Conservation (phyloP, 768 basidiomycete genomes). For the Leccinum obscurum region DNA sequence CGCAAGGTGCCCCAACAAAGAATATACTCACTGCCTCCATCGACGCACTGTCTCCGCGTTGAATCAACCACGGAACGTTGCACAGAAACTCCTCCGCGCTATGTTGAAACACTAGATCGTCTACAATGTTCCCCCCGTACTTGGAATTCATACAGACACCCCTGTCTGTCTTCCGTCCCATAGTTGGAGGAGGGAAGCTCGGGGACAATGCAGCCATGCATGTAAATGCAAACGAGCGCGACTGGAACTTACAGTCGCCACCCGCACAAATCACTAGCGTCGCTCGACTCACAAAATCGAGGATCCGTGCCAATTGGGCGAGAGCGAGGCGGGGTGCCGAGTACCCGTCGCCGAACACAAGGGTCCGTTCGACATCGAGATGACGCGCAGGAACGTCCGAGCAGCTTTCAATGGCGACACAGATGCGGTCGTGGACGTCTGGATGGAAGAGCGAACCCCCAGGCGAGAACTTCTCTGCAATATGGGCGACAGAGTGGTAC, state of each 20-base stretch:
- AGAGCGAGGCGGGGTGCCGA: slow-evolving; percentile 2
- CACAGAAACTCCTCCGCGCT: slow-evolving; percentile 11
- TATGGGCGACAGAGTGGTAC: slow-evolving; percentile 6
- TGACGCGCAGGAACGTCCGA: neutral
- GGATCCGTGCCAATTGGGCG: slow-evolving; percentile 3
- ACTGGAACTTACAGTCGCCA: slow-evolving; percentile 15
- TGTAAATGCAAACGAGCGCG: slow-evolving; percentile 15
- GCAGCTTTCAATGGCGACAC: neutral
- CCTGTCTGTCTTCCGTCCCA: neutral
- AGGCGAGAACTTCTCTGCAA: neutral
- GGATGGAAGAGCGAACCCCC: slow-evolving; percentile 11
- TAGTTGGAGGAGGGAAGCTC: neutral
- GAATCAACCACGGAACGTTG: slow-evolving; percentile 5
- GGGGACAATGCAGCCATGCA: slow-evolving; percentile 5
- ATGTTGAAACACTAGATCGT: slow-evolving; percentile 14
- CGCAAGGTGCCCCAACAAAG: neutral
- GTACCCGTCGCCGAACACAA: neutral
- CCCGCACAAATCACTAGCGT: slow-evolving; percentile 7
- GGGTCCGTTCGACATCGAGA: slow-evolving; percentile 13
- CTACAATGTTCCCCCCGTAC: neutral
- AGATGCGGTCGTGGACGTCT: slow-evolving; percentile 13
- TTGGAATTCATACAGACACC: too few species aligned
- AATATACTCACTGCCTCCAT: slow-evolving; percentile 6
- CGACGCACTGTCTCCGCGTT: neutral
- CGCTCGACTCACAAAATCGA: slow-evolving; percentile 10